A percentile compares a stretch with the other conserved stretches of the same genome.
phyloP scores from a whole-genome alignment of 495 filamentous ascomycete species.

The Aspergillus panamensis region DNA sequence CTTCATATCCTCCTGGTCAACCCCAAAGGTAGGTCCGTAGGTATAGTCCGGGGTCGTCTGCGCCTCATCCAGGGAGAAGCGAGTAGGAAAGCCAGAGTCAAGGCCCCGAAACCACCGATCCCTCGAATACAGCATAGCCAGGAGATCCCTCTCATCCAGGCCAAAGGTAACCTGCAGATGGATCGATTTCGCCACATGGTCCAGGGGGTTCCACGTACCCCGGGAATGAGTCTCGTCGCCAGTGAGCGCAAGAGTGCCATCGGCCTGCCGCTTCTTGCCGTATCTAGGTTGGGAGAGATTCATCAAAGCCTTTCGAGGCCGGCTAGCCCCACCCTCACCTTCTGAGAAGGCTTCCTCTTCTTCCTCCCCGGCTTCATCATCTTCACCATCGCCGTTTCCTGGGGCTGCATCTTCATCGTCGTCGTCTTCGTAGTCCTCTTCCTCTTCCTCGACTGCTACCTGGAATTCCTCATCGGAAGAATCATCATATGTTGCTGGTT shows the following conservation, averaged over 20 bases:
- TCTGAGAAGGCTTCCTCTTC: background rate
- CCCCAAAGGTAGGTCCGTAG: slow-evolving; percentile 43
- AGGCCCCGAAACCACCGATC: slow-evolving; percentile 44
- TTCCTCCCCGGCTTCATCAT: slow-evolving; percentile 12
- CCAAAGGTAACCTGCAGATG: slow-evolving; percentile 42
- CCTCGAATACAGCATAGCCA: slow-evolving; percentile 42
- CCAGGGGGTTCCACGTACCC: slow-evolving; percentile 35
- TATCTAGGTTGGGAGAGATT: slow-evolving; percentile 4
- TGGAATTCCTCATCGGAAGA: slow-evolving; percentile 28
- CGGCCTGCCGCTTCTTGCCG: slow-evolving; percentile 21
- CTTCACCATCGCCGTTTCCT: slow-evolving; percentile 12
- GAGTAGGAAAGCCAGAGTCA: slow-evolving; percentile 50
- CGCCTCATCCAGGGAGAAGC: slow-evolving; percentile 29
- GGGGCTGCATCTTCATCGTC: slow-evolving; percentile 14
- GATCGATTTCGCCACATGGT: slow-evolving; percentile 39
- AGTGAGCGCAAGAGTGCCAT: slow-evolving; percentile 21
- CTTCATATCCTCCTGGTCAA: slow-evolving; percentile 35
- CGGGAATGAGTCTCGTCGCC: slow-evolving; percentile 33
- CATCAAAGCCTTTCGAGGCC: background rate
- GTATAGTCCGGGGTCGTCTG: slow-evolving; percentile 29
- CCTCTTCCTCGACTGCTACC: slow-evolving; percentile 11
- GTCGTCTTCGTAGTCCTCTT: slow-evolving; percentile 20
- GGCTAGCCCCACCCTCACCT: background rate
- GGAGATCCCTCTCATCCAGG: slow-evolving; percentile 45
- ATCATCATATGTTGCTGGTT: slow-evolving; percentile 10